These are phyloP conservation scores for Rhododendron kiyosumense DNA, from an alignment of 148 eudicot species.

Conservation along the genomic window DNA sequence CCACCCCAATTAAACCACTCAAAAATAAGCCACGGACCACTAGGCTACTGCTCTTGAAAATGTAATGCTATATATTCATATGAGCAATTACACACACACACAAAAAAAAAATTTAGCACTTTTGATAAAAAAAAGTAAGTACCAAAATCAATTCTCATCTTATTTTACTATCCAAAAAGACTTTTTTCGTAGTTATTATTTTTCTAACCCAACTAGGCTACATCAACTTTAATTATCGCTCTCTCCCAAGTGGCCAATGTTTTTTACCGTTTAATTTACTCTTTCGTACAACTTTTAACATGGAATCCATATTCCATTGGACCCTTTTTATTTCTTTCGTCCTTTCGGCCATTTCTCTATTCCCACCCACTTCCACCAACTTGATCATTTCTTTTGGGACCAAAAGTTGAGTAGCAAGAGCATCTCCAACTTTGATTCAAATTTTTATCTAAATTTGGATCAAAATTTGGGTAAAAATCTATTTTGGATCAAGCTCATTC, in stretches of 20 bases:
- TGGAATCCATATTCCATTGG: slow-evolving; percentile 4
- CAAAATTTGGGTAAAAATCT: no score
- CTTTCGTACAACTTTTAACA: background rate
- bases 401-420: background rate
- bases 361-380: slow-evolving; percentile 12
- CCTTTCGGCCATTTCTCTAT: background rate
- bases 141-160: background rate
- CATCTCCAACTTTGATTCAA: no score
- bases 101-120: no score
- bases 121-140: background rate
- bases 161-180: background rate
- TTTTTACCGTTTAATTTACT: background rate
- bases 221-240: slow-evolving; percentile 7
- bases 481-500: no score
- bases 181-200: background rate
- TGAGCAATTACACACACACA: no score
- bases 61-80: no score
- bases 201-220: background rate
- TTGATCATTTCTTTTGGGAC: background rate
- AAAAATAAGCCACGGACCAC: no score
- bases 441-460: no score
- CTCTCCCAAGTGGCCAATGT: background rate
- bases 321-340: background rate
- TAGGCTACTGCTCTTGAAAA: no score
- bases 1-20: no score